Conservation (phyloP, 2,329 filamentous ascomycete genomes). For the Colletotrichum salicis region DNA sequence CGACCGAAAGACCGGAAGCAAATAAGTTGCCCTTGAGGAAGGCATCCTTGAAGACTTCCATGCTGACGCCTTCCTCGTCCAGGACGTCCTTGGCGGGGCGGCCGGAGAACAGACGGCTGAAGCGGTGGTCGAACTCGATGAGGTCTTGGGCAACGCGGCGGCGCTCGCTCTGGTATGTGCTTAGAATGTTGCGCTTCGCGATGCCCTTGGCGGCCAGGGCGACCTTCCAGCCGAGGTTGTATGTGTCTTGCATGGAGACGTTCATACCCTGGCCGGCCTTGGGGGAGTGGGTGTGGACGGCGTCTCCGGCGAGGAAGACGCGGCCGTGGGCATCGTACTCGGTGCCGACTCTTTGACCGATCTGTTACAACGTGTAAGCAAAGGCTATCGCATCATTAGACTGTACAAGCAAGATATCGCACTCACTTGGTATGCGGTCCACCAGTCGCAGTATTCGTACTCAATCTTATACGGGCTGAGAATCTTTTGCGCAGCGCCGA, state of each 20-base stretch:
- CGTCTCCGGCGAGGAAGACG: constrained; percentile 78
- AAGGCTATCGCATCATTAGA: constrained; percentile 36
- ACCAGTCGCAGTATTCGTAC: constrained; percentile 73
- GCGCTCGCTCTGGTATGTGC: constrained; percentile 64
- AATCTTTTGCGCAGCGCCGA: constrained; percentile 70
- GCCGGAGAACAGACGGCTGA: constrained; percentile 66
- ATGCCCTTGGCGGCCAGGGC: constrained; percentile 57
- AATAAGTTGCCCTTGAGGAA: constrained; percentile 71
- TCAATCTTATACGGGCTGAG: constrained; percentile 73
- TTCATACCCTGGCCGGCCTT: constrained; percentile 81
- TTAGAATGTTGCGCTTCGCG: constrained; percentile 54
- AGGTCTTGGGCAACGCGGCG: constrained; percentile 65
- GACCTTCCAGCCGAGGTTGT: constrained; percentile 69
- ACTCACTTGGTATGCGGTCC: constrained; percentile 70
- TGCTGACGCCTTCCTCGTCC: constrained; percentile 69
- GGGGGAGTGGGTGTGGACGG: constrained; percentile 65
- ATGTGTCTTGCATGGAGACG: constrained; percentile 74
- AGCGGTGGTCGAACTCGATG: constrained; percentile 71
- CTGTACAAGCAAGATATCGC: not conserved
- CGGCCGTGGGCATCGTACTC: constrained; percentile 66
- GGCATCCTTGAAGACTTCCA: constrained; percentile 70
- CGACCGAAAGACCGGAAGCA: constrained; percentile 59
- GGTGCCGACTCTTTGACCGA: constrained; percentile 72
- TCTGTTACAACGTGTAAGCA: constrained; percentile 59
- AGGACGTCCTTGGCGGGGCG: constrained; percentile 68